Evolutionary conservation across 2,329 filamentous ascomycete genomes (phyloP), one percentile per base, ranked within the genome.

Genomic region (Penicillium brevicompactum): DNA sequence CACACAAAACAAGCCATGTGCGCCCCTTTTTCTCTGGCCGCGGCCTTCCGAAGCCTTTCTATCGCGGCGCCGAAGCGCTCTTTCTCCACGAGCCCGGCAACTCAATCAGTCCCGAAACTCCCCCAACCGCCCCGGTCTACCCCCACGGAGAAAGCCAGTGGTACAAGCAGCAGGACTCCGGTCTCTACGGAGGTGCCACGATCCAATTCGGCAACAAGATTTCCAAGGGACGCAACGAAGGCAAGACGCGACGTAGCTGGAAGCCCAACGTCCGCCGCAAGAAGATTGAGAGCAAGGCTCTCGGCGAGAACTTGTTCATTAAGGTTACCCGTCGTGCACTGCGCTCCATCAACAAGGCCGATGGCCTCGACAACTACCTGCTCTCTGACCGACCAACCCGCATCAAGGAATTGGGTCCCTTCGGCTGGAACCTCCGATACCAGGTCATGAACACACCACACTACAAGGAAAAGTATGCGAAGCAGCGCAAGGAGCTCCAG

Each of bases 351-450:
- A 87, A 91, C 70, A 93, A 92, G 71, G 86, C 88, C 59, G 93
- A 93, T 56, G 92, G 94, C 7, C 81, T 99, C 61, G 94, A 99
- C 74, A 87, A 92, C 68, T 99, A 99, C 77, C 80, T 99, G 44
- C 80, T 96, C 41, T 92, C 91, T 63, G 84, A 86, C 71, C 94
- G 91, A 76, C 80, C 88, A 14, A 83, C 81, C 40, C 84, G 94
- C 60, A 82, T 97, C 69, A 90, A 87, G 78, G 91, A 96, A 74
- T 80, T 99, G 54, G 94, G 94, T 5, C 86, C 93, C 49, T 88
- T 88, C 62, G 94, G 94, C 6, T 99, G 94, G 94, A 85, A 87
- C 65, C 78, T 99, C 68, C 82, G 94, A 61, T 97, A 92, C 90
- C 84, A 90, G 59, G 80, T 99, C 58, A 91, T 97, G 87, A 90